A percentile compares a stretch with the other conserved stretches of the same genome.
Evolutionary conservation across 805 yeast genomes (phyloP).

Genomic region (Danielia reshetovae): DNA sequence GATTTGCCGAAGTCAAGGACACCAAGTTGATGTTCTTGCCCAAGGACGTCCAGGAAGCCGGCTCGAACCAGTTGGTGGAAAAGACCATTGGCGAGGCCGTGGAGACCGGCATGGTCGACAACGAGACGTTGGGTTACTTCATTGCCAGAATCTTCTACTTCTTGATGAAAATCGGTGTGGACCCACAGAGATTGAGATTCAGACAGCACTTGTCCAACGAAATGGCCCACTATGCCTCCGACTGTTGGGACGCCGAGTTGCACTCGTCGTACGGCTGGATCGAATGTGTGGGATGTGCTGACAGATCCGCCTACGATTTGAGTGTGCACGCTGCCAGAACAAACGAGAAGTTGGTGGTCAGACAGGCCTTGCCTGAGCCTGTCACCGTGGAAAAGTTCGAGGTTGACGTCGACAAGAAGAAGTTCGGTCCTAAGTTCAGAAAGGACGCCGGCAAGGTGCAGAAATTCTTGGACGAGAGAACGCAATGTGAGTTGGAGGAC

Average conservation of each 20-base stretch:
- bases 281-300: conserved; percentile 99
- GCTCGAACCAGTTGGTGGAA: conserved; percentile 63
- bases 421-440: conserved; percentile 97
- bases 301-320: conserved; percentile 96
- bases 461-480: conserved; percentile 66
- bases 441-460: conserved; percentile 94
- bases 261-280: conserved; percentile 98
- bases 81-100: conserved; percentile 91
- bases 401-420: conserved; percentile 86
- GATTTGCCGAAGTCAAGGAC: conserved; percentile 73
- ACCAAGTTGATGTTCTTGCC: conserved; percentile 76
- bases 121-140: conserved; percentile 95
- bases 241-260: conserved; percentile 99
- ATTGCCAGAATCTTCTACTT: conserved; percentile 88
- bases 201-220: conserved; percentile 98
- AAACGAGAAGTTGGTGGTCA: conserved; percentile 89
- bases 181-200: conserved; percentile 78
- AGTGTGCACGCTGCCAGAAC: conserved; percentile 94
- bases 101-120: conserved; percentile 79
- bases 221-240: conserved; percentile 99
- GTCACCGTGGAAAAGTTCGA: conserved; percentile 76
- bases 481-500: conserved; percentile 81
- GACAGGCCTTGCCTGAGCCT: conserved; percentile 86
- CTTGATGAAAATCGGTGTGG: conserved; percentile 85
- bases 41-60: conserved; percentile 81